A percentile compares a stretch with the other conserved stretches of the same genome.
These are phyloP conservation scores for Alisma plantagoaquatica DNA, from an alignment of 106 monocot species.

Conservation along the genomic window DNA sequence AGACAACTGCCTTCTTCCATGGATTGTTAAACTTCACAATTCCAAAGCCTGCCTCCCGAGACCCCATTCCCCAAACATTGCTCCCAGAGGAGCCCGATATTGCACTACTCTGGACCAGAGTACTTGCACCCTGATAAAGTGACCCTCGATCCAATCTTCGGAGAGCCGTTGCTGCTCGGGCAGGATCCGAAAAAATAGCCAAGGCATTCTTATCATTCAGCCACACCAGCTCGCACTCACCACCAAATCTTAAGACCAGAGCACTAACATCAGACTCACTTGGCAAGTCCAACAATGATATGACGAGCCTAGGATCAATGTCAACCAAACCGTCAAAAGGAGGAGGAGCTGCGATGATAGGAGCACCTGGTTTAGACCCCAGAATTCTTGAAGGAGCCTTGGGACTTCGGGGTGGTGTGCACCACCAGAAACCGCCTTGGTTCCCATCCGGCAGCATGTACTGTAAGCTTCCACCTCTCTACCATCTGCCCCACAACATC, in stretches of 20 bases:
- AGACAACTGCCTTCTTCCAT: too few relatives aligned
- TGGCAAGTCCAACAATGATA: constrained; percentile 86
- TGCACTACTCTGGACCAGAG: constrained; percentile 21
- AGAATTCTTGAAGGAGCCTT: constrained; percentile 62
- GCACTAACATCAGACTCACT: constrained; percentile 89
- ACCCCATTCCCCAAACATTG: constrained; percentile 39
- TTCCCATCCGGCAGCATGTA: constrained; percentile 83
- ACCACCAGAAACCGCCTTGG: constrained; percentile 75
- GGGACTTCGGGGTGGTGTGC: constrained; percentile 78
- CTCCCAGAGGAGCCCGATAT: too few relatives aligned
- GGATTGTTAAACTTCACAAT: too few relatives aligned
- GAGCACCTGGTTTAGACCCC: constrained; percentile 47
- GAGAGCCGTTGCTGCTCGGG: constrained; percentile 84
- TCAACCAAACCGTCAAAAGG: constrained; percentile 71
- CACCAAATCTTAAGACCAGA: constrained; percentile 84
- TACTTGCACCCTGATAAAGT: constrained; percentile 67
- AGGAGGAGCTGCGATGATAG: constrained; percentile 27
- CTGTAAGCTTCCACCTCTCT: constrained; percentile 86
- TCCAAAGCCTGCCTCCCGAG: too few relatives aligned
- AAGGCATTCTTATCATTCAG: constrained; percentile 96
- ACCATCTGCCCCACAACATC: constrained; percentile 69
- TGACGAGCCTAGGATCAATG: constrained; percentile 92
- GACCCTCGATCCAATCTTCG: constrained; percentile 76
- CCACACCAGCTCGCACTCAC: constrained; percentile 93
- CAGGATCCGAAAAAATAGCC: constrained; percentile 76